Evolutionary conservation across 495 filamentous ascomycete genomes (phyloP).

Genomic region (Thermothielavioides terrestris): DNA sequence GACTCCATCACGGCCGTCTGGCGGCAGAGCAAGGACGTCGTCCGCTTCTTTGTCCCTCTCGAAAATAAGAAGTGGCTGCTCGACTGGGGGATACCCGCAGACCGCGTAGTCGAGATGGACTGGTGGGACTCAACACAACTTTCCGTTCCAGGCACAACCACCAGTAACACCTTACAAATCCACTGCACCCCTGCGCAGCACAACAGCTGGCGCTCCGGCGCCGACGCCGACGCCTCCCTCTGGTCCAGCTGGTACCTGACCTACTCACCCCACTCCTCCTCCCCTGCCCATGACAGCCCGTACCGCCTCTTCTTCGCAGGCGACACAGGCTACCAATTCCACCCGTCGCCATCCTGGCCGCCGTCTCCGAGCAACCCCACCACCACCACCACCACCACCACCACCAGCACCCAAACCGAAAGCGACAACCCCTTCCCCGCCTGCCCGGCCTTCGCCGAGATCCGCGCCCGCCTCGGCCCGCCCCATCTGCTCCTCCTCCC

Average conservation of each 20-base stretch:
- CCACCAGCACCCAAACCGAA: neutral
- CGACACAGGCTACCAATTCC: constrained; percentile 28
- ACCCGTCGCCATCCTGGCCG: constrained; percentile 20
- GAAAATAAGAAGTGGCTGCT: constrained; percentile 32
- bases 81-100: constrained; percentile 30
- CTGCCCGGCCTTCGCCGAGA: constrained; percentile 23
- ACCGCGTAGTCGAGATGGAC: constrained; percentile 41
- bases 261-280: neutral
- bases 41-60: constrained; percentile 39
- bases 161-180: constrained; percentile 14
- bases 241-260: constrained; percentile 50
- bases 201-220: constrained; percentile 29
- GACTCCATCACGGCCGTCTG: constrained; percentile 33
- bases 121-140: constrained; percentile 43
- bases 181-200: constrained; percentile 40
- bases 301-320: constrained; percentile 25
- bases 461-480: constrained; percentile 13
- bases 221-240: constrained; percentile 29
- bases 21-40: constrained; percentile 16
- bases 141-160: constrained; percentile 10
- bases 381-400: neutral
- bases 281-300: neutral
- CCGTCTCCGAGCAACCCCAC: constrained; percentile 8
- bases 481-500: constrained; percentile 23
- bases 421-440: constrained; percentile 12